A percentile compares a stretch with the other conserved stretches of the same genome.
These are phyloP conservation scores for Bidens hawaiensis DNA, from an alignment of 140 eudicot species.

Conservation along the genomic window DNA sequence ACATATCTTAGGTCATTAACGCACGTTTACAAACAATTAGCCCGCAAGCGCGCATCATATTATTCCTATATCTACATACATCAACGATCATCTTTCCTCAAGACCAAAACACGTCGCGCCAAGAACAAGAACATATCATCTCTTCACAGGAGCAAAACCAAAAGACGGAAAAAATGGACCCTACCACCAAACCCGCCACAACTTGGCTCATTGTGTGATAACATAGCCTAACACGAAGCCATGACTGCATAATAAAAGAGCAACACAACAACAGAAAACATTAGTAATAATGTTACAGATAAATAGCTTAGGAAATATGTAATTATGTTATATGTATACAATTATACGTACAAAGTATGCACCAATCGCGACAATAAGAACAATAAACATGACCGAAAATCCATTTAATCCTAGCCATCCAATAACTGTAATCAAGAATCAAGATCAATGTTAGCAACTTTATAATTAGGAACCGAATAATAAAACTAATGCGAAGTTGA, in stretches of 20 bases:
- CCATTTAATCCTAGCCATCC: constrained; percentile 62
- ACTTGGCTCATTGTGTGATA: constrained; percentile 76
- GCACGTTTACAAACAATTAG: neutral
- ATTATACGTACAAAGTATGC: constrained; percentile 50
- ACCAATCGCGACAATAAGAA: constrained; percentile 35
- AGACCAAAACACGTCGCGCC: neutral
- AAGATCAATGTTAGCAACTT: constrained; percentile 6
- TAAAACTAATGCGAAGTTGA: neutral
- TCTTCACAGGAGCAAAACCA: constrained; percentile 79
- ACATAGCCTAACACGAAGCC: constrained; percentile 73
- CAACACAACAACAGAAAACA: constrained; percentile 6
- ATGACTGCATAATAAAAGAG: constrained; percentile 49
- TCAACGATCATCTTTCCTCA: neutral
- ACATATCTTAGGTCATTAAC: neutral
- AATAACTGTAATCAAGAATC: constrained; percentile 29
- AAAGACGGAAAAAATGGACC: constrained; percentile 45
- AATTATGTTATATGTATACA: too few species aligned
- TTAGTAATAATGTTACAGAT: neutral
- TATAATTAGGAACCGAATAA: neutral
- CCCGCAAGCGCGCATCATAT: neutral
- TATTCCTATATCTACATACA: neutral
- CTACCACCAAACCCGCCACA: constrained; percentile 61
- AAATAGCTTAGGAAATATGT: neutral
- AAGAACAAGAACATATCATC: constrained; percentile 12
- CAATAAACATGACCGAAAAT: constrained; percentile 36